Base-by-base conservation (phyloP, 2,329 filamentous ascomycete species). In the Dactylellina cionopaga region DNA sequence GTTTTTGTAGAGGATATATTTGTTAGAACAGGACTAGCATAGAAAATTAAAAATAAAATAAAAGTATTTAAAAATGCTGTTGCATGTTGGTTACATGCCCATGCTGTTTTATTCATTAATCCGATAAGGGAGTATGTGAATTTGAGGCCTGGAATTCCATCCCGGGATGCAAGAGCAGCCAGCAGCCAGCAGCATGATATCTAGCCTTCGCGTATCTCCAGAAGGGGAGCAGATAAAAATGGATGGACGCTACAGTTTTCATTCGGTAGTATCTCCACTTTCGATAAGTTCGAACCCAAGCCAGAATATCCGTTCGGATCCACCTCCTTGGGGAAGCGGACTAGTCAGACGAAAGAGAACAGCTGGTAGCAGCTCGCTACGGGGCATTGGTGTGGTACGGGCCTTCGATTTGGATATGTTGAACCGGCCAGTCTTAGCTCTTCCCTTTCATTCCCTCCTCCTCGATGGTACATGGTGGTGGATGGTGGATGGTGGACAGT, bases 251-350 rank as follows among this genome's bases (percentile, higher is more conserved):
- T 68, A 68, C 22, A 51, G 17, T 68, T 58, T 33, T 44, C 39
- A 27, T 19, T 43, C 25, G 33, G 13, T 15, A 35, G 17, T 25
- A 37, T 37, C 51, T 69, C 54, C 54, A 60, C 54, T 46, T 51
- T 33, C 27, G 58, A 62, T 62, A 62, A 62, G 56, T 60, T 39
- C 29, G 44, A 56, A 17, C 41, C 46, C 31, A 58, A 52, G 54
- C 63, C 44, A 60, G 49, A 55, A 29, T 41, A 56, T 47, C 55
- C 65, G 55, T 62, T 70, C 65, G 65, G 65, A 63, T 70, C 65
- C 65, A 70, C 65, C 44, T 70, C 65, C 65, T 70, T 70, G 65
- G 65, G 55, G 46, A 55, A 25, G 56, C 65, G 65, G 65, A 70
- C 65, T 47, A 47, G 54, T 46, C 29, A 64, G 51, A 66, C 51